A percentile compares a stretch with the other conserved stretches of the same genome.
Evolutionary conservation across 192 early-diverging fungal species (phyloP).

Genomic region (Entomortierella lignicola): DNA sequence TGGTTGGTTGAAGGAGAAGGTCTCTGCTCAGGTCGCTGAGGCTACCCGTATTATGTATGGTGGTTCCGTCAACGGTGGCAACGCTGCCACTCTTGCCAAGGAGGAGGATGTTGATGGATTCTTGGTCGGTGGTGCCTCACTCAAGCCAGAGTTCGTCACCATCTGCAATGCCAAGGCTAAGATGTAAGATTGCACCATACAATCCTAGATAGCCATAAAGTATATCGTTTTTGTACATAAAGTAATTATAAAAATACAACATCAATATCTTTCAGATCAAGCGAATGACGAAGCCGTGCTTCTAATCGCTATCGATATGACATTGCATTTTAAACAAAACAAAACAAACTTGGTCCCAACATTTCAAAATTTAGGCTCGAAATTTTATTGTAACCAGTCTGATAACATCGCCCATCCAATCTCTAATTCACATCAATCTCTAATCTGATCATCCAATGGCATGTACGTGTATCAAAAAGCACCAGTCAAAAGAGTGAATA

Average conservation of each 20-base stretch:
- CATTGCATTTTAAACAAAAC: too few species aligned
- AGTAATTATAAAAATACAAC: too few species aligned
- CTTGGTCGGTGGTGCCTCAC: constrained; percentile 98
- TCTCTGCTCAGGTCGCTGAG: constrained; percentile 87
- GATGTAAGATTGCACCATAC: constrained; percentile 22
- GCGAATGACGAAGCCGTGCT: not conserved
- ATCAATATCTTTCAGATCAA: not conserved
- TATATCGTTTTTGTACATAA: not conserved
- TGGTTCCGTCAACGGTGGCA: constrained; percentile 92
- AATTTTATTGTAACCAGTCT: too few species aligned
- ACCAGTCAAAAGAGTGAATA: too few species aligned
- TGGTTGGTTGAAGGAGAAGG: constrained; percentile 85
- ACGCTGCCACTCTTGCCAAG: constrained; percentile 81
- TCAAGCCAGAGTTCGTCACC: constrained; percentile 90
- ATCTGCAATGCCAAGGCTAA: constrained; percentile 65
- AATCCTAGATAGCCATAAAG: too few species aligned
- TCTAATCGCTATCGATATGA: too few species aligned
- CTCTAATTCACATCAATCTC: too few species aligned
- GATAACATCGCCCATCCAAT: too few species aligned
- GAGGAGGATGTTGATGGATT: constrained; percentile 98
- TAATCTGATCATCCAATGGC: too few species aligned
- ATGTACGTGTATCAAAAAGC: too few species aligned
- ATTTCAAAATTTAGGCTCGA: too few species aligned
- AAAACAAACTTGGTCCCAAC: too few species aligned
- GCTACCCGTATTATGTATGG: constrained; percentile 96